Base-by-base conservation (phyloP, 495 filamentous ascomycete species). In the Aspergillus hancockii region DNA sequence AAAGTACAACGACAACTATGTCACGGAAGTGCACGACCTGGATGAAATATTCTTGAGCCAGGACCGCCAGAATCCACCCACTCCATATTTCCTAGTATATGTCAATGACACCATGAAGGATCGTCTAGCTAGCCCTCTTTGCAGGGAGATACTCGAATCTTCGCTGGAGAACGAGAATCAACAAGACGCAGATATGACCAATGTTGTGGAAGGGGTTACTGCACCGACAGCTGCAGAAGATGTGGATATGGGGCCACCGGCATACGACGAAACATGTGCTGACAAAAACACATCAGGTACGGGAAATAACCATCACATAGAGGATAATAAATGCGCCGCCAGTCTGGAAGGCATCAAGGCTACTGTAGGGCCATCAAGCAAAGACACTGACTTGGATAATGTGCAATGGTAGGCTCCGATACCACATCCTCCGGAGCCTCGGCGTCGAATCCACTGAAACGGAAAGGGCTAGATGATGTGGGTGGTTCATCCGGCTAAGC, bases 81-180 rank as follows among this genome's bases (percentile, higher is more conserved):
- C 92, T 28, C 91, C 92, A 2, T 96, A 96, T 66, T 95, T 93
- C 70, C 82, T 97, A 19, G 90, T 92, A 16, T 97, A 95, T 64
- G 87, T 97, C 18, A 79, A 82, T 38, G 87, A 88, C 22, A 68
- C 79, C 8, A 72, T 82, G 57, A 86, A 87, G 58, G 75, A 84
- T 21, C 66, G 82, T 10, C 65, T 91, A 1, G 88, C 90, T 34
- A 80, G 88, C 54, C 79, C 85, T 2, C 77, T 88, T 30, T 79
- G 76, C 61, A 78, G 85, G 31, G 70, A 81, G 28, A 63, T 81
- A 32, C 32, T 64, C 25, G 68, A 75, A 19, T 28, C 41, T 13
- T 57, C 66, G 18, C 36, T 63, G 2, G 69, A 71, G 21, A 59
- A 52, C 22, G 34, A 53, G n/a, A 25, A 38, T 40, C 52, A 55